phyloP scores from a whole-genome alignment of 2,329 filamentous ascomycete species.

The Talaromyces islandicus region DNA sequence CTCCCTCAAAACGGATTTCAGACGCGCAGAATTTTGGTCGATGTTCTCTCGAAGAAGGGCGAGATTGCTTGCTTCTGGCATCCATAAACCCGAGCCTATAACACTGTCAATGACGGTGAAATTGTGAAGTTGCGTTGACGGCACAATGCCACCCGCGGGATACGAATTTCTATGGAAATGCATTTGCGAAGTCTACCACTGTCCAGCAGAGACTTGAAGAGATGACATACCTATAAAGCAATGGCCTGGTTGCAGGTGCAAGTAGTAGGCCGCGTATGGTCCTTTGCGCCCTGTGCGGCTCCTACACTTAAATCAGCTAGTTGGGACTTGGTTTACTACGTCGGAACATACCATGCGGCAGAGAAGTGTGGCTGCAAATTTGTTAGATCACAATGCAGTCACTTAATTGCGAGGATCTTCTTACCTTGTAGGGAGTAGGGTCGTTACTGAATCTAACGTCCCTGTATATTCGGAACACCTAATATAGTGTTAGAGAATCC shows the following conservation, averaged over 20 bases:
- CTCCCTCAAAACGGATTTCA: constrained; percentile 62
- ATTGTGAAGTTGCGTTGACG: background rate
- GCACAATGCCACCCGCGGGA: background rate
- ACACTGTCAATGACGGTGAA: background rate
- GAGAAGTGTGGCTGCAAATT: constrained; percentile 65
- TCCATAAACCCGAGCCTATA: constrained; percentile 72
- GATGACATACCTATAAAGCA: constrained; percentile 63
- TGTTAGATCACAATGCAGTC: constrained; percentile 15
- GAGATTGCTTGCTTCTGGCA: constrained; percentile 63
- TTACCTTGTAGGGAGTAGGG: constrained; percentile 80
- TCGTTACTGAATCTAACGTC: constrained; percentile 81
- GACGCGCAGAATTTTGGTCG: constrained; percentile 63
- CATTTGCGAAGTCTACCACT: background rate
- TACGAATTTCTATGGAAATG: background rate
- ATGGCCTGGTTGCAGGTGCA: constrained; percentile 68
- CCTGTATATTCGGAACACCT: constrained; percentile 79
- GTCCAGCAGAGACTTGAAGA: background rate
- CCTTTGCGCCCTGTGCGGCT: constrained; percentile 83
- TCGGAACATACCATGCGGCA: constrained; percentile 59
- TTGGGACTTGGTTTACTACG: constrained; percentile 8
- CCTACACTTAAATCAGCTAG: constrained; percentile 34
- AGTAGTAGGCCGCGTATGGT: constrained; percentile 81
- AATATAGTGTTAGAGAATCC: constrained; percentile 8
- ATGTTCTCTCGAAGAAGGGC: constrained; percentile 66
- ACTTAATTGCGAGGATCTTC: constrained; percentile 14